Conservation (phyloP, 352 stramenopile genomes). For the Phytophthora hibernalis region DNA sequence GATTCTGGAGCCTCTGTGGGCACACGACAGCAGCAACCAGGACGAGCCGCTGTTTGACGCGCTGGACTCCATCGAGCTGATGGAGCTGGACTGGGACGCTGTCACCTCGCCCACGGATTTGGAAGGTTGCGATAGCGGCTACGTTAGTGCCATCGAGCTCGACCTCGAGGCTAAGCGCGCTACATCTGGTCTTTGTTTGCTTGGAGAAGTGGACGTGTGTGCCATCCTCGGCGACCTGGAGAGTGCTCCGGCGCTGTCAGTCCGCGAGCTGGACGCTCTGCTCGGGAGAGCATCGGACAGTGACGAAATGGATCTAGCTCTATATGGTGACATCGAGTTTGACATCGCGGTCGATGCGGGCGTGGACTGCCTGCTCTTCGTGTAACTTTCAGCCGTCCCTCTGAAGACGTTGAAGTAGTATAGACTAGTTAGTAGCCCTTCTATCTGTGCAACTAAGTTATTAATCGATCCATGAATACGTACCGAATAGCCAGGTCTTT, state of each 20-base stretch:
- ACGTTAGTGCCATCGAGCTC: not conserved
- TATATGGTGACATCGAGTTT: not conserved
- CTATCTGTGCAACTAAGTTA: not conserved
- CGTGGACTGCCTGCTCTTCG: not conserved
- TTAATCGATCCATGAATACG: not conserved
- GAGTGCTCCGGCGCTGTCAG: not conserved
- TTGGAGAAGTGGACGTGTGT: slow-evolving; percentile 20
- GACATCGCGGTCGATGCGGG: slow-evolving; percentile 1
- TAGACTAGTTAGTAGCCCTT: not conserved
- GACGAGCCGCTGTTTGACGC: slow-evolving; percentile 18
- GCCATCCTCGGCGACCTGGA: slow-evolving; percentile 10
- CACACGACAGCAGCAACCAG: not conserved
- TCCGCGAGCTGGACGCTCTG: slow-evolving; percentile 21
- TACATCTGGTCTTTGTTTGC: not conserved
- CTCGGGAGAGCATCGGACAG: not conserved
- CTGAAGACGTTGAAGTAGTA: too few relatives aligned
- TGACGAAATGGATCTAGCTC: not conserved
- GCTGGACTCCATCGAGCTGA: slow-evolving; percentile 24
- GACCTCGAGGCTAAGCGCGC: not conserved
- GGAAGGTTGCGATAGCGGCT: not conserved
- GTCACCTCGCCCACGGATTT: not conserved
- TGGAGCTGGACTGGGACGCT: slow-evolving; percentile 23
- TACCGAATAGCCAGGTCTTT: too few relatives aligned
- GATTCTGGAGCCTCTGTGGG: slow-evolving; percentile 9
- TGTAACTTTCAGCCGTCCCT: not conserved